These are phyloP conservation scores for Cubamyces lactineus DNA, from an alignment of 768 basidiomycete species.

Conservation along the genomic window DNA sequence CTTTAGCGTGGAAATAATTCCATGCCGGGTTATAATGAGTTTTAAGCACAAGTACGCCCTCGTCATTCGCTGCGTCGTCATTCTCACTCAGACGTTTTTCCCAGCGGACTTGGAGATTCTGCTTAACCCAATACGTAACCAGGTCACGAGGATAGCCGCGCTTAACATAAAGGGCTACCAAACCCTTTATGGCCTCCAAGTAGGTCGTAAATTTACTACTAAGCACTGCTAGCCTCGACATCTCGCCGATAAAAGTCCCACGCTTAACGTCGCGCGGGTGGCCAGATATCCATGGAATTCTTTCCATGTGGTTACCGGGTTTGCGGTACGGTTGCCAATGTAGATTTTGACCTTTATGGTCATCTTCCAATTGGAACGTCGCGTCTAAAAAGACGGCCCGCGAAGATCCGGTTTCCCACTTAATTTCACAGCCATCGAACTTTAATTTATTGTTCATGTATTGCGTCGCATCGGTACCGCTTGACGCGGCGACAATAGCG, in stretches of 20 bases:
- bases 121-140: conserved; percentile 32
- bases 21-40: conserved; percentile 37
- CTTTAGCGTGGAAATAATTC: conserved; percentile 38
- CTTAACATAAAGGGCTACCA: conserved; percentile 33
- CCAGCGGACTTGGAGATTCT: conserved; percentile 35
- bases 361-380: conserved; percentile 30
- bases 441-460: neutral
- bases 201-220: conserved; percentile 35
- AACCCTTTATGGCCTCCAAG: conserved; percentile 30
- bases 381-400: conserved; percentile 35
- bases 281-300: conserved; percentile 23
- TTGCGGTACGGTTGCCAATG: conserved; percentile 22
- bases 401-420: conserved; percentile 9
- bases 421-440: conserved; percentile 23
- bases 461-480: neutral
- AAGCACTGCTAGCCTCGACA: conserved; percentile 30
- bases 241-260: conserved; percentile 27
- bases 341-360: neutral
- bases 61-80: neutral
- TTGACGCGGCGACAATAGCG: conserved; percentile 5
- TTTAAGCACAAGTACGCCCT: conserved; percentile 37
- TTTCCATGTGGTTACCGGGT: conserved; percentile 23
- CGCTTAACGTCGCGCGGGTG: conserved; percentile 22
- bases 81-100: conserved; percentile 29
- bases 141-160: conserved; percentile 37